Conservation (phyloP, 495 filamentous ascomycete genomes). For the Copromyces sp. region DNA sequence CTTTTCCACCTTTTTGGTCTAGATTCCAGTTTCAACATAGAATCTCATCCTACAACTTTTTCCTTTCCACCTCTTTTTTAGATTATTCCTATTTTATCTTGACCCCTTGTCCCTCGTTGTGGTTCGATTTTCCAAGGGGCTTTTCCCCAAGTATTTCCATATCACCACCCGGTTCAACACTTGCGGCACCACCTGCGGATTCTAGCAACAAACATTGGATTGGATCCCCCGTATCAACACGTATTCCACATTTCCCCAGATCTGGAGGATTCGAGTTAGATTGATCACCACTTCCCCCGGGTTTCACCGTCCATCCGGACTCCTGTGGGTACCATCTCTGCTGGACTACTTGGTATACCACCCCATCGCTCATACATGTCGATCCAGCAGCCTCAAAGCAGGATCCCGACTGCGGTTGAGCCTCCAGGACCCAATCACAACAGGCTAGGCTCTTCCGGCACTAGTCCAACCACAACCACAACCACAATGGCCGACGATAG, state of each 20-base stretch:
- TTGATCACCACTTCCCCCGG: background rate
- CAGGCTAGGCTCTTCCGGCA: background rate
- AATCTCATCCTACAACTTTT: background rate
- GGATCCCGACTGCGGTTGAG: background rate
- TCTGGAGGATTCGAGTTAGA: background rate
- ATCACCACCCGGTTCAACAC: background rate
- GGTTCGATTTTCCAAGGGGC: background rate
- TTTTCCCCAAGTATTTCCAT: background rate
- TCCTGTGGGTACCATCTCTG: background rate
- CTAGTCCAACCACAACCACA: background rate
- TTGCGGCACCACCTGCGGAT: background rate
- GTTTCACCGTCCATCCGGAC: background rate
- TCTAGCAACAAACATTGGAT: background rate
- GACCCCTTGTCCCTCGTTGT: background rate
- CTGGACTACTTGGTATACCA: background rate
- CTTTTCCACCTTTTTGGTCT: background rate
- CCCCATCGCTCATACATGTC: background rate
- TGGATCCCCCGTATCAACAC: background rate
- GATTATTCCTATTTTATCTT: background rate
- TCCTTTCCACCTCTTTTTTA: background rate
- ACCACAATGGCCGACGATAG: slow-evolving; percentile 8
- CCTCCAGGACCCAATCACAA: background rate
- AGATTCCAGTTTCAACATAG: background rate
- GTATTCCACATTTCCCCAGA: background rate
- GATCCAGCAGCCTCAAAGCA: background rate